phyloP scores from a whole-genome alignment of 2,329 filamentous ascomycete genomes.

The Ophiosphaerella herpotricha region DNA sequence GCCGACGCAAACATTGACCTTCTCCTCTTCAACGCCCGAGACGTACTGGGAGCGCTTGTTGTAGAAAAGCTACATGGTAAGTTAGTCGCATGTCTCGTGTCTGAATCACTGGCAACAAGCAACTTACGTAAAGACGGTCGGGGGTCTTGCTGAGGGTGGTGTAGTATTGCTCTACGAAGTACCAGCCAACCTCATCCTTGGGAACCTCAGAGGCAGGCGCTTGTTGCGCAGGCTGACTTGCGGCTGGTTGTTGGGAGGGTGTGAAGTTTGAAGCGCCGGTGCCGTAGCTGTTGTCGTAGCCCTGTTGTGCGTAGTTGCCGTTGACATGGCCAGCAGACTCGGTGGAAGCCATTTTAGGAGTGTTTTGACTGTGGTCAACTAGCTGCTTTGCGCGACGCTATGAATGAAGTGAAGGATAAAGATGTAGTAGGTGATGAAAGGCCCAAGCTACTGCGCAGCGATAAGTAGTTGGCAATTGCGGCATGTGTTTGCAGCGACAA shows the following conservation, averaged over 20 bases:
- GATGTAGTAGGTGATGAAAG: not conserved
- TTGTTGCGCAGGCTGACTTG: slow-evolving; percentile 35
- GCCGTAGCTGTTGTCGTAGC: slow-evolving; percentile 48
- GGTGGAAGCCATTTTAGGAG: slow-evolving; percentile 40
- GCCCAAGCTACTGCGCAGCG: slow-evolving; percentile 3
- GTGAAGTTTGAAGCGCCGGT: slow-evolving; percentile 34
- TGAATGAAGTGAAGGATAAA: not conserved
- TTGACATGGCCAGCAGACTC: slow-evolving; percentile 50
- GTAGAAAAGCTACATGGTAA: slow-evolving; percentile 73
- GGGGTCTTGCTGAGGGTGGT: slow-evolving; percentile 93
- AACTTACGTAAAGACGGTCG: slow-evolving; percentile 78
- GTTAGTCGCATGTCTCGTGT: slow-evolving; percentile 22
- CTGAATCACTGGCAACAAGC: not conserved
- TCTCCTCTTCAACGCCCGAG: slow-evolving; percentile 87
- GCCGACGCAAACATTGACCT: slow-evolving; percentile 83
- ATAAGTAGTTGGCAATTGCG: slow-evolving; percentile 3
- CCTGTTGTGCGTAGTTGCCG: slow-evolving; percentile 53
- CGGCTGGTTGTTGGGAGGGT: slow-evolving; percentile 29
- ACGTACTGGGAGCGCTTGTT: slow-evolving; percentile 95
- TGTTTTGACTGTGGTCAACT: slow-evolving; percentile 12
- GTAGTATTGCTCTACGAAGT: slow-evolving; percentile 99
- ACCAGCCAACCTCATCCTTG: slow-evolving; percentile 98
- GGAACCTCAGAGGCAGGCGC: slow-evolving; percentile 53
- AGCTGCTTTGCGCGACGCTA: slow-evolving; percentile 9
- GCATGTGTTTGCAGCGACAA: slow-evolving; percentile 1